Evolutionary conservation across 2,329 filamentous ascomycete species (phyloP).

Genomic region (Thielaviopsis ethacetica): DNA sequence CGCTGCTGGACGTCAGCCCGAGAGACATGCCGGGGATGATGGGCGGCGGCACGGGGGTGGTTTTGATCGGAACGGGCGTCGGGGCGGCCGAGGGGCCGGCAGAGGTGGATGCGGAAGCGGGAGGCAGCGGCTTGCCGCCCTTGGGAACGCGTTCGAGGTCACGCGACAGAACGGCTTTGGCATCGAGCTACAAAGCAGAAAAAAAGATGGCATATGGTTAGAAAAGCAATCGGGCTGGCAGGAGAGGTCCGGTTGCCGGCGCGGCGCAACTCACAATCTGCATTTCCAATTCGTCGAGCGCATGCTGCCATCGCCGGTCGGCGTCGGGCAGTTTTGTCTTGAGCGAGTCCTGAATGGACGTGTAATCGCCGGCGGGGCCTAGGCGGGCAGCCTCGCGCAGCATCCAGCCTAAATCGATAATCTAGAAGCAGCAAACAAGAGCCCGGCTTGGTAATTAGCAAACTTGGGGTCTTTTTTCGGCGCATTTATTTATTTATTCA

Average conservation of each 20-base stretch:
- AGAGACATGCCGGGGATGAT: conserved; percentile 3
- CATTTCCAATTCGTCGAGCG: conserved; percentile 38
- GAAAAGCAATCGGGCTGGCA: neutral
- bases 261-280: conserved; percentile 33
- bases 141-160: conserved; percentile 15
- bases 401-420: conserved; percentile 8
- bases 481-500: no score
- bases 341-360: conserved; percentile 15
- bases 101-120: conserved; percentile 4
- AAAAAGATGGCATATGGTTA: neutral
- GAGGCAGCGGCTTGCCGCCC: conserved; percentile 7
- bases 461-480: neutral
- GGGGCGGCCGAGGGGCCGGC: neutral
- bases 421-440: neutral
- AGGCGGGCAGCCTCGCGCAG: conserved; percentile 8
- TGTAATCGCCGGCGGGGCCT: conserved; percentile 10
- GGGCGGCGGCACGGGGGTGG: conserved; percentile 9
- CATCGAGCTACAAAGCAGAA: conserved; percentile 20
- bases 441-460: neutral
- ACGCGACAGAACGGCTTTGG: conserved; percentile 29
- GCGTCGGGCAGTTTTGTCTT: conserved; percentile 29
- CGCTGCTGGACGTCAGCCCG: neutral
- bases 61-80: conserved; percentile 1
- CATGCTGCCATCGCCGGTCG: conserved; percentile 32
- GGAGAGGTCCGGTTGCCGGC: no score